Evolutionary conservation across 2,329 filamentous ascomycete genomes (phyloP).

Genomic region (Gnomoniopsis smithogilvyi): DNA sequence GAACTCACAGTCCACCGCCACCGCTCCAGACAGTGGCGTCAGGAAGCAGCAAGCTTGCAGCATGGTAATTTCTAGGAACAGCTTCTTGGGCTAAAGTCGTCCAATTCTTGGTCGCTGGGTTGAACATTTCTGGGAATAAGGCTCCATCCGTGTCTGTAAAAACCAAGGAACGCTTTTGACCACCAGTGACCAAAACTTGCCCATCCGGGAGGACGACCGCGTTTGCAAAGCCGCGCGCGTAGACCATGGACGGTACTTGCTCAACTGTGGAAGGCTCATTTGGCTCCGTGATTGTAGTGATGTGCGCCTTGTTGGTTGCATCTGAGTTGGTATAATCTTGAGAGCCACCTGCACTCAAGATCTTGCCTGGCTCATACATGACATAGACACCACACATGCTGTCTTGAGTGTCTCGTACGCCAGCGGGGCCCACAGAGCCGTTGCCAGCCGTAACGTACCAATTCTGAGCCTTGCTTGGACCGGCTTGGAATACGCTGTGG

Average conservation of each 20-base stretch:
- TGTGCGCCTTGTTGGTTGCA: conserved; percentile 39
- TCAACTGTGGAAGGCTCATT: conserved; percentile 23
- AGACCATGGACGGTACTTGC: conserved; percentile 23
- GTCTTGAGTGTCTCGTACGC: conserved; percentile 40
- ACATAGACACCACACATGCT: conserved; percentile 49
- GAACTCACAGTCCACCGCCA: conserved; percentile 43
- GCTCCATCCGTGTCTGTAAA: conserved; percentile 42
- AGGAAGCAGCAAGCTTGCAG: conserved; percentile 43
- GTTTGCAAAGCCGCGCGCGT: conserved; percentile 41
- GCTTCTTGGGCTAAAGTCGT: conserved; percentile 32
- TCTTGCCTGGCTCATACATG: conserved; percentile 55
- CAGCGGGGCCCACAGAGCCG: conserved; percentile 38
- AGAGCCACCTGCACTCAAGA: conserved; percentile 47
- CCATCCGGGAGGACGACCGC: conserved; percentile 47
- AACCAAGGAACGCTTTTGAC: conserved; percentile 37
- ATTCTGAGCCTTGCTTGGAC: conserved; percentile 47
- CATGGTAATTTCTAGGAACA: conserved; percentile 48
- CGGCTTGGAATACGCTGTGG: conserved; percentile 45
- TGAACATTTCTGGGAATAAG: conserved; percentile 43
- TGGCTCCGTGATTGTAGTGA: conserved; percentile 43
- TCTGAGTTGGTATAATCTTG: conserved; percentile 36
- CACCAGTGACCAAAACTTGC: conserved; percentile 44
- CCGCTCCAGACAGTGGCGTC: conserved; percentile 48
- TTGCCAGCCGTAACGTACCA: conserved; percentile 45
- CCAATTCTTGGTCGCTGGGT: conserved; percentile 39